phyloP scores from a whole-genome alignment of 2,329 filamentous ascomycete species.

The Cordyceps fumosorosea region DNA sequence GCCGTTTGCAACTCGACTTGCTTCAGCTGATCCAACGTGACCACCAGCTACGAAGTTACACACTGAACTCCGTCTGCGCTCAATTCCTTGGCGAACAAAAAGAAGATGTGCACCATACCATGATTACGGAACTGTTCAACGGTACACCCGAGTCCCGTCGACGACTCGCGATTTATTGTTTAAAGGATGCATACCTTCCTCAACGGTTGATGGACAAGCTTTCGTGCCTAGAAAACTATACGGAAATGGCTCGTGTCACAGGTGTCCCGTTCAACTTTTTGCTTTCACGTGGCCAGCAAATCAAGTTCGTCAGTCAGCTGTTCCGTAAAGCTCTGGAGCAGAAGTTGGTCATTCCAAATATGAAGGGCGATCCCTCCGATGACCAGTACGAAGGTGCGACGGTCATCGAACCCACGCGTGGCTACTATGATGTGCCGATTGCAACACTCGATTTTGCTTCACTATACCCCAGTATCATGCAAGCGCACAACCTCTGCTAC shows the following conservation, averaged over 20 bases:
- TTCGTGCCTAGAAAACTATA: conserved; percentile 98
- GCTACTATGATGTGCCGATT: conserved; percentile 91
- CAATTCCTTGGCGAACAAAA: conserved; percentile 97
- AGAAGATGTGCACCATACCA: conserved; percentile 96
- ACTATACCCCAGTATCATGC: conserved; percentile 97
- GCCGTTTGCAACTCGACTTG: conserved; percentile 84
- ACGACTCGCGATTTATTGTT: conserved; percentile 86
- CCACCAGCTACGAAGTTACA: conserved; percentile 92
- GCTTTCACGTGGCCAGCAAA: conserved; percentile 85
- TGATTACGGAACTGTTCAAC: conserved; percentile 98
- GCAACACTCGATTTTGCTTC: conserved; percentile 98
- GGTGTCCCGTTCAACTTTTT: conserved; percentile 96
- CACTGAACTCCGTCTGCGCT: conserved; percentile 89
- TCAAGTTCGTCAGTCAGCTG: conserved; percentile 95
- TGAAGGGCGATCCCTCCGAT: conserved; percentile 61
- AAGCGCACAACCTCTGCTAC: conserved; percentile 97
- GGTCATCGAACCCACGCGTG: conserved; percentile 89
- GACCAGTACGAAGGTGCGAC: conserved; percentile 97
- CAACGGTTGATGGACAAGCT: conserved; percentile 95
- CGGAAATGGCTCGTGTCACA: conserved; percentile 98
- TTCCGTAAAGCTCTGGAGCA: conserved; percentile 94
- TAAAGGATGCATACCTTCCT: conserved; percentile 95
- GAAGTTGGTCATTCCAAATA: conserved; percentile 87
- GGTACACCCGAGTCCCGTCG: conserved; percentile 89
- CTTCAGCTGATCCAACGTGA: conserved; percentile 94